phyloP scores from a whole-genome alignment of 306 rosid species.

The Acacia confusa region DNA sequence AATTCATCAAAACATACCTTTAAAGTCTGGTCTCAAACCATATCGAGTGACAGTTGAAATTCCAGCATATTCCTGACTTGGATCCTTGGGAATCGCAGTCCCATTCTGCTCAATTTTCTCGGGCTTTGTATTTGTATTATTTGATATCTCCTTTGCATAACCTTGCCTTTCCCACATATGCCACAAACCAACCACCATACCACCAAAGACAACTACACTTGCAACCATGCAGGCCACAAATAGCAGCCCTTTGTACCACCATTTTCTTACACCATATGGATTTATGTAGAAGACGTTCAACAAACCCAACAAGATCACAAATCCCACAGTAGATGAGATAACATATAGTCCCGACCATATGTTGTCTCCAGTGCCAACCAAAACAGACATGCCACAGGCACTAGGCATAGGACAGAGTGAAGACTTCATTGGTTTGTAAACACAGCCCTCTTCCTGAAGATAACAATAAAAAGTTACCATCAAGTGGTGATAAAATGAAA shows the following conservation, averaged over 20 bases:
- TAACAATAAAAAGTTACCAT: slow-evolving; percentile 26
- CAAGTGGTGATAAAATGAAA: not conserved
- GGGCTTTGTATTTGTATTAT: slow-evolving; percentile 11
- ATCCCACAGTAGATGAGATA: slow-evolving; percentile 66
- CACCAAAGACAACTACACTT: slow-evolving; percentile 75
- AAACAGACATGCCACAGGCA: slow-evolving; percentile 58
- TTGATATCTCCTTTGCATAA: slow-evolving; percentile 31
- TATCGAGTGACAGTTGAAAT: slow-evolving; percentile 45
- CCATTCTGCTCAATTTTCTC: slow-evolving; percentile 31
- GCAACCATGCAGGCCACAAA: slow-evolving; percentile 63
- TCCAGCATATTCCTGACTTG: slow-evolving; percentile 23
- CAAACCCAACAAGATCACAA: slow-evolving; percentile 51
- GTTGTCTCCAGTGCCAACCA: slow-evolving; percentile 82
- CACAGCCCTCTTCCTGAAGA: slow-evolving; percentile 74
- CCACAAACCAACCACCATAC: slow-evolving; percentile 70
- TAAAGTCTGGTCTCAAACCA: slow-evolving; percentile 82
- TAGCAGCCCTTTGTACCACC: slow-evolving; percentile 93
- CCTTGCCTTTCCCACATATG: slow-evolving; percentile 60
- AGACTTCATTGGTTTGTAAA: slow-evolving; percentile 37
- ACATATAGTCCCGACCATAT: slow-evolving; percentile 81
- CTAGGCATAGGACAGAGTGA: slow-evolving; percentile 51
- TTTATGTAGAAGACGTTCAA: slow-evolving; percentile 61
- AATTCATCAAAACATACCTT: slow-evolving; percentile 47
- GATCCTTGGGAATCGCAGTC: slow-evolving; percentile 31
- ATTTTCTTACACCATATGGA: slow-evolving; percentile 48